These are phyloP conservation scores for Alternaria rosae DNA, from an alignment of 2,329 filamentous ascomycete genomes.

Conservation along the genomic window DNA sequence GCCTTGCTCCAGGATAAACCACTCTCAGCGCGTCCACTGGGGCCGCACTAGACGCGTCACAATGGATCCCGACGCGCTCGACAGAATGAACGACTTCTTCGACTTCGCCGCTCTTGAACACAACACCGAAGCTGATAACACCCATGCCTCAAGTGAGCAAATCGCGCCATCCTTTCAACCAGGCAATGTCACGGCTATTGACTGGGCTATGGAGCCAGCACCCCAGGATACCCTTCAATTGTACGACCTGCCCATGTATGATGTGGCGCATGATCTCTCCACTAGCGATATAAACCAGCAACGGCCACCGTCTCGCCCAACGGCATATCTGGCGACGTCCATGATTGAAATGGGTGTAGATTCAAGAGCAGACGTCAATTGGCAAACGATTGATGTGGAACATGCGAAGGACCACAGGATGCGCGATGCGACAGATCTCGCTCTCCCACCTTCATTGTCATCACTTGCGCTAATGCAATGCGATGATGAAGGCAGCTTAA, in stretches of 20 bases:
- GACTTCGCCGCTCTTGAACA: constrained; percentile 43
- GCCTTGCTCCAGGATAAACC: constrained; percentile 23
- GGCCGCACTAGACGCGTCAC: constrained; percentile 5
- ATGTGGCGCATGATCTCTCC: background rate
- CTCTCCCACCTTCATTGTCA: constrained; percentile 11
- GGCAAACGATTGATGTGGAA: background rate
- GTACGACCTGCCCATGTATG: constrained; percentile 9
- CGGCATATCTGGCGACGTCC: background rate
- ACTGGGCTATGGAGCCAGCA: constrained; percentile 28
- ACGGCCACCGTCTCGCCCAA: constrained; percentile 4
- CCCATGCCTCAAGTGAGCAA: background rate
- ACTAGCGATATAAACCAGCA: background rate
- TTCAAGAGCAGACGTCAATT: background rate
- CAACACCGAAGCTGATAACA: constrained; percentile 18
- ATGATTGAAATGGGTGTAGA: background rate
- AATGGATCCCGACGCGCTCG: constrained; percentile 25
- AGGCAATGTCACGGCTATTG: constrained; percentile 29
- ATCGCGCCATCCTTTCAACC: background rate
- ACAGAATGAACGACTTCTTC: constrained; percentile 45
- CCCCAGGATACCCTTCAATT: constrained; percentile 6
- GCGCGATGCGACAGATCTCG: background rate
- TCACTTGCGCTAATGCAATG: background rate
- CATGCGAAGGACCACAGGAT: background rate
- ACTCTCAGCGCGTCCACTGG: constrained; percentile 7
- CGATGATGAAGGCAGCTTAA: background rate